Evolutionary conservation across 2,329 filamentous ascomycete species (phyloP), one percentile per base, ranked within the genome.

Genomic region (Botrytis byssoidea): DNA sequence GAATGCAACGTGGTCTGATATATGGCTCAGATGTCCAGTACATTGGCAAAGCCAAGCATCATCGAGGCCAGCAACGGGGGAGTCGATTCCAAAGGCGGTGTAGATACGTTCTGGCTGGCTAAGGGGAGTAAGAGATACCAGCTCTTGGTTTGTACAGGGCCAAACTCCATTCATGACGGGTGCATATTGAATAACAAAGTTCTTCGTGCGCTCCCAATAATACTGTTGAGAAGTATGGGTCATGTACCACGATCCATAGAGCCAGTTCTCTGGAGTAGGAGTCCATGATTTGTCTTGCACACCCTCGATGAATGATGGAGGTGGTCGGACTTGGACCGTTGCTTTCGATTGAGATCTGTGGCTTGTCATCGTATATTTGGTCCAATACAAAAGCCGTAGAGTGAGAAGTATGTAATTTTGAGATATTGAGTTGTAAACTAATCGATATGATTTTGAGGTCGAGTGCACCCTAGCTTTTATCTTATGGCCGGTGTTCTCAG

Each of bases 141-240:
- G 18, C 44, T 71, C 69, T 64, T 71, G 69, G 59, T 71, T 71
- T 48, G 69, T 37, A 40, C 69, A 71, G 20, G 69, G 69, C 69
- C 69, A 71, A 1, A 42, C 16, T 20, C 69, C 69, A 16, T 71
- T 71, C 69, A 71, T 71, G 18, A 71, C 69, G 1, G 69, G 59
- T 37, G 22, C 59, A 22, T 71, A 71, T 55, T 71, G 59, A 10
- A 71, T 71, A 7, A 71, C 32, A n/a, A 71, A 64, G 32, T 64
- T 71, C 35, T 64, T 71, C 29, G 69, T 71, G 14, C 69, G 55
- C 40, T 71, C 69, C 42, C 55, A 64, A 46, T 71, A 71, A 46
- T 71, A 71, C 55, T 64, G 40, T n/a, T 71, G 69, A 46, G 69
- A 71, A 12, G 69, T 64, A 51, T 71, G 59, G 16, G 59, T 64